Evolutionary conservation across 345 rosid genomes (phyloP), one percentile per base, ranked within the genome.

Genomic region (Linum lewisii): DNA sequence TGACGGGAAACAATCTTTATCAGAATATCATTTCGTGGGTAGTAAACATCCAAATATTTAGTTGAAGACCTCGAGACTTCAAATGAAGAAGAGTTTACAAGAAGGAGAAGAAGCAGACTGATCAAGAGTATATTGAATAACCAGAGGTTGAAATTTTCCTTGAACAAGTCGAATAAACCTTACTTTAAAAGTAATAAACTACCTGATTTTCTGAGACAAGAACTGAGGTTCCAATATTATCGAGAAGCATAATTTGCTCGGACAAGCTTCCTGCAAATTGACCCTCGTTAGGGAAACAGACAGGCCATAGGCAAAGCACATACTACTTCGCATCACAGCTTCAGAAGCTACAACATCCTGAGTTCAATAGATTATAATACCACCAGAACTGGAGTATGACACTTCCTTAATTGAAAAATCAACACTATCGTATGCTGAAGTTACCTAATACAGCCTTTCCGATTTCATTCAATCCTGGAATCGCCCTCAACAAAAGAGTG

Each of bases 241-340:
- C 99, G 26, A 88, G 94, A 70, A 93, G 84, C 99, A 93, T 93
- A 74, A 93, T 78, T 74, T 93, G 99, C 78, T 93, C 95, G 4
- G 97, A 75, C 72, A 77, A 59, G 56, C 81, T 58, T 37, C 95
- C 96, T 91, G 82, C 75, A 78, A 60, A 36, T 5, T 29, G 26
- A 42, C 47, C 47, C 1, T 29, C 34, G 34, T 29, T 29, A 29
- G 4, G 7, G 34, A 29, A 29, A 29, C 1, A 29, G 7, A 29
- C 1, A 29, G 7, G 1, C 34, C 34, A 29, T 29, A 29, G 34
- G 34, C 34, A 29, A 4, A 29, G 34, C 7, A 29, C 34, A 29
- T 29, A 29, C 34, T 29, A 29, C 7, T 29, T 6, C 6, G 32
- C 32, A 26, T 26, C 32, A 2, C n/a, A n/a, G n/a, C n/a, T n/a